Evolutionary conservation across 306 rosid species (phyloP).

Genomic region (Lathyrus aphaca): DNA sequence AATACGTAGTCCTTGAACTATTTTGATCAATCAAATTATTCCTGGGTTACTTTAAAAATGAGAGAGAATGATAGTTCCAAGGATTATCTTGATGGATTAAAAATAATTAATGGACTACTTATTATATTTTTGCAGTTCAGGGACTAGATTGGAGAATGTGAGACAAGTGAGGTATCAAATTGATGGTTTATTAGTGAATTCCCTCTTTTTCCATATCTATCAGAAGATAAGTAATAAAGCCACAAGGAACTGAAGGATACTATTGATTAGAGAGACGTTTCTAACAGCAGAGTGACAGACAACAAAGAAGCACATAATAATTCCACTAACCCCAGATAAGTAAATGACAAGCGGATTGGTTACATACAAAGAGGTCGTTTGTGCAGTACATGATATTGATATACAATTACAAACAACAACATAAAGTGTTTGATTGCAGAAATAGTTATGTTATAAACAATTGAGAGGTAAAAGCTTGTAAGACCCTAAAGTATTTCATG

Average conservation of each 20-base stretch:
- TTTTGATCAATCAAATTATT: too few species aligned
- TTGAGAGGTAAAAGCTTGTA: conserved; percentile 23
- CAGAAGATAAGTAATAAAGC: neutral
- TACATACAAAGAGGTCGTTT: neutral
- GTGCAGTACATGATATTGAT: neutral
- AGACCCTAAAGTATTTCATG: neutral
- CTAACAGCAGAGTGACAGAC: neutral
- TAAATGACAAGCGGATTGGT: neutral
- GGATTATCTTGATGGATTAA: too few species aligned
- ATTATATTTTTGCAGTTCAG: too few species aligned
- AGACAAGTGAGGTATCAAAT: too few species aligned
- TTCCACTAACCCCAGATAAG: neutral
- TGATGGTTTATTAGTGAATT: too few species aligned
- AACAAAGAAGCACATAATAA: neutral
- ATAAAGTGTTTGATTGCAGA: conserved; percentile 2
- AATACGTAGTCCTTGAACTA: too few species aligned
- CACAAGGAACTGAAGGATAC: neutral
- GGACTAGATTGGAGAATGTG: too few species aligned
- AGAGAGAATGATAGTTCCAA: too few species aligned
- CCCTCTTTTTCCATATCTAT: conserved; percentile 6
- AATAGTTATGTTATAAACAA: neutral
- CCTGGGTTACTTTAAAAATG: too few species aligned
- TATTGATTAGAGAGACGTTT: neutral
- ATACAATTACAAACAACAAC: conserved; percentile 23
- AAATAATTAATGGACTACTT: too few species aligned